Percentiles rank a stretch among this genome's conserved stretches.
Conservation (phyloP, 148 eudicot genomes). For the Bassia scoparia region DNA sequence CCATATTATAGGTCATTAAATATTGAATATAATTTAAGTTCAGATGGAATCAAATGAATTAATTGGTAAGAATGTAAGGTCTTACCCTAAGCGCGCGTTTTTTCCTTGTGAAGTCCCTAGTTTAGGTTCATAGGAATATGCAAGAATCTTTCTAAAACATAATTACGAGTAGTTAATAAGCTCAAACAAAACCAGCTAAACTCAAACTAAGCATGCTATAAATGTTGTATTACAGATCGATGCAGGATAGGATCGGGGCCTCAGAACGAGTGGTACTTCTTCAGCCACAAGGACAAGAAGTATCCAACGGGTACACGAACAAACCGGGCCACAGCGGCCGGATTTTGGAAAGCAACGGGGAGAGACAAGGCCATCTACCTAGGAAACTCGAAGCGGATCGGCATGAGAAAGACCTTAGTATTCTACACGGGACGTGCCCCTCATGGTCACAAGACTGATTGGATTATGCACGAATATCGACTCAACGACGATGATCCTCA, state of each 20-base stretch:
- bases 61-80: no score
- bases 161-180: no score
- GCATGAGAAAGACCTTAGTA: slow-evolving; percentile 89
- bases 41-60: no score
- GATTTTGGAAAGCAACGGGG: slow-evolving; percentile 97
- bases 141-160: no score
- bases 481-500: slow-evolving; percentile 56
- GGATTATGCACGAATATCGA: slow-evolving; percentile 98
- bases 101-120: no score
- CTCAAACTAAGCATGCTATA: not conserved
- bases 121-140: no score
- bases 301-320: slow-evolving; percentile 92
- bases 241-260: slow-evolving; percentile 88
- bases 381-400: slow-evolving; percentile 51
- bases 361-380: slow-evolving; percentile 82
- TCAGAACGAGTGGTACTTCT: slow-evolving; percentile 88
- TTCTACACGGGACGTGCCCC: slow-evolving; percentile 96
- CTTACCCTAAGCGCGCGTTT: no score
- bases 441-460: slow-evolving; percentile 85
- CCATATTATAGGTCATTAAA: no score
- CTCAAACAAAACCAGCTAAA: no score
- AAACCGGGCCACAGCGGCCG: slow-evolving; percentile 79
- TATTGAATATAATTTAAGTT: no score
- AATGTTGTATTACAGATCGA: slow-evolving; percentile 45
- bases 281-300: slow-evolving; percentile 95